These are phyloP conservation scores for Dendrostoma leiphaemia DNA, from an alignment of 2,329 filamentous ascomycete species.

Conservation along the genomic window DNA sequence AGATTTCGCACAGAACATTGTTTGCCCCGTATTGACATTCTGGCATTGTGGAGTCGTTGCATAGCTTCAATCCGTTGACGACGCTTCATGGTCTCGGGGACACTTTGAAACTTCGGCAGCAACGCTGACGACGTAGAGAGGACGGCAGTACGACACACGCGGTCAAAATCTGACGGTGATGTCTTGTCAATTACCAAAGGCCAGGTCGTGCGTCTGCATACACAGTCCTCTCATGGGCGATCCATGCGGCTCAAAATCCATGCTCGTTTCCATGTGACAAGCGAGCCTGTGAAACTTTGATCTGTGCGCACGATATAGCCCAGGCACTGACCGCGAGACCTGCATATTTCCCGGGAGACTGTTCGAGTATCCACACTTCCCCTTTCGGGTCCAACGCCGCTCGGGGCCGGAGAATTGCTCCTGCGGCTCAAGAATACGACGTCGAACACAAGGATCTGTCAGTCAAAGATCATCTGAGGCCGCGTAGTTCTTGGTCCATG, in stretches of 20 bases:
- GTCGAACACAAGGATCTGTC: neutral
- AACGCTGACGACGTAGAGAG: neutral
- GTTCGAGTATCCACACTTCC: neutral
- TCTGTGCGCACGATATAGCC: neutral
- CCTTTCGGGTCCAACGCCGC: neutral
- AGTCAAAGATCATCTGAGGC: neutral
- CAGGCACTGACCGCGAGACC: neutral
- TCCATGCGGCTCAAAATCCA: neutral
- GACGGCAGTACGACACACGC: too few relatives aligned
- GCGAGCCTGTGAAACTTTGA: neutral
- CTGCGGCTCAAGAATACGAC: neutral
- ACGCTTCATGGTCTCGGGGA: neutral
- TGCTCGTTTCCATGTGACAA: neutral
- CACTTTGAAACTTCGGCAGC: neutral
- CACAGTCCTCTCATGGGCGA: too few relatives aligned
- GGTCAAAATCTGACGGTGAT: neutral
- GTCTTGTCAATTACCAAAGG: neutral
- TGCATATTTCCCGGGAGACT: neutral
- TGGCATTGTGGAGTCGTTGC: neutral
- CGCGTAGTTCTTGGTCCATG: neutral
- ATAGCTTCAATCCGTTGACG: neutral
- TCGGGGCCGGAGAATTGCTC: neutral
- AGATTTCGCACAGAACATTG: constrained; percentile 1
- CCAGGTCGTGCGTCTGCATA: neutral
- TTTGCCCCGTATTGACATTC: neutral